phyloP scores from a whole-genome alignment of 2,329 filamentous ascomycete genomes.

The Gliomastix tumulicola region DNA sequence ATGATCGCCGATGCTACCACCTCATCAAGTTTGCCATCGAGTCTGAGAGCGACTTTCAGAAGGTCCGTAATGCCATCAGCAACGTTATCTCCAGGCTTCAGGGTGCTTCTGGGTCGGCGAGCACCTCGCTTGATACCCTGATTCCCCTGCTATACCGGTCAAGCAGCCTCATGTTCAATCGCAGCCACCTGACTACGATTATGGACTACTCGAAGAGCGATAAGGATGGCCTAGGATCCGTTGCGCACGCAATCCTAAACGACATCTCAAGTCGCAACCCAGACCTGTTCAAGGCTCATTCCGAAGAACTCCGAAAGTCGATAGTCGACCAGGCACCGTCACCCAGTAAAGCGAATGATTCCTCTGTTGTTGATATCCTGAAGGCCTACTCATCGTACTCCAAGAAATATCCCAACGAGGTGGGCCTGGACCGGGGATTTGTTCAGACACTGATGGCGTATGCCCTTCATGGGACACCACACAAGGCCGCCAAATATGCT shows the following conservation, averaged over 20 bases:
- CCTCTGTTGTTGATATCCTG: constrained; percentile 76
- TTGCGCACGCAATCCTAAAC: constrained; percentile 83
- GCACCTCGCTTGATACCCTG: constrained; percentile 70
- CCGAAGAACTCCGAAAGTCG: constrained; percentile 83
- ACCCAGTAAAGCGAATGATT: constrained; percentile 58
- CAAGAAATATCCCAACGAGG: constrained; percentile 74
- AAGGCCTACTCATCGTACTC: constrained; percentile 93
- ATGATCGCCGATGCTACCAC: constrained; percentile 86
- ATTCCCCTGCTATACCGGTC: constrained; percentile 77
- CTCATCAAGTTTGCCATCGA: constrained; percentile 81
- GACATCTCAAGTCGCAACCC: constrained; percentile 88
- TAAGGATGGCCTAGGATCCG: constrained; percentile 66
- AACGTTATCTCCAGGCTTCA: constrained; percentile 81
- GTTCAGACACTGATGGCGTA: constrained; percentile 75
- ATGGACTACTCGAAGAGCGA: constrained; percentile 83
- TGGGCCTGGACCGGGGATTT: constrained; percentile 76
- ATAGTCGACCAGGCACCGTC: constrained; percentile 76
- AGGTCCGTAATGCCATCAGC: constrained; percentile 81
- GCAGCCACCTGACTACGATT: constrained; percentile 85
- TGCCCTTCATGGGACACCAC: constrained; percentile 72
- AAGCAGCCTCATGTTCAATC: constrained; percentile 83
- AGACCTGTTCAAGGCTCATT: constrained; percentile 85
- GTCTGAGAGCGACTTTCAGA: constrained; percentile 85
- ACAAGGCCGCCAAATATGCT: constrained; percentile 85
- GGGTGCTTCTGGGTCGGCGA: constrained; percentile 43